Percentiles rank a stretch among this genome's conserved stretches.
These are phyloP conservation scores for Poa annua DNA, from an alignment of 176 grass and related monocot species.

Conservation along the genomic window DNA sequence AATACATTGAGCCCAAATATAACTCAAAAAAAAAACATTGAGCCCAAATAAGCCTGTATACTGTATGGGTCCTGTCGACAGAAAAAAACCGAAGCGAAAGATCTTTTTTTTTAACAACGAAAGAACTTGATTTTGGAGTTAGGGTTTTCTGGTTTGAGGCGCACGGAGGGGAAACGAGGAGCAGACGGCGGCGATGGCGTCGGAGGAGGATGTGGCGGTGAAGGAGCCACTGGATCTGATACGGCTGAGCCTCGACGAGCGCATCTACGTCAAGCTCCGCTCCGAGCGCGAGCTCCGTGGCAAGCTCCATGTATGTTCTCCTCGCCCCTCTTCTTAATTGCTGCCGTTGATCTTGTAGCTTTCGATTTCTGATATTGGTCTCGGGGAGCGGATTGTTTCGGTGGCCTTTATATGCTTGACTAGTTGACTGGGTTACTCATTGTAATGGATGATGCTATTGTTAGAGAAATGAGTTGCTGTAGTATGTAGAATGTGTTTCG, in stretches of 20 bases:
- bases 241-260: conserved; percentile 95
- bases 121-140: neutral
- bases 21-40: too few relatives aligned
- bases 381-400: neutral
- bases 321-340: neutral
- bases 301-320: conserved; percentile 82
- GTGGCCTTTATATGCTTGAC: neutral
- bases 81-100: neutral
- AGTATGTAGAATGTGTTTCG: neutral
- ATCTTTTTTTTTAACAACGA: too few relatives aligned
- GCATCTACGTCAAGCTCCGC: conserved; percentile 99
- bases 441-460: neutral
- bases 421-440: too few relatives aligned
- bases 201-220: conserved; percentile 90
- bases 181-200: conserved; percentile 29
- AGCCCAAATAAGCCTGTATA: neutral
- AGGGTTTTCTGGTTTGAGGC: conserved; percentile 26
- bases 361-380: neutral
- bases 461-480: neutral
- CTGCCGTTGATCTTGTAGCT: conserved; percentile 8
- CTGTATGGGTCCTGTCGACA: neutral
- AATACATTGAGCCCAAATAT: too few relatives aligned
- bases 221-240: conserved; percentile 99
- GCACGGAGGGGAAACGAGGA: neutral
- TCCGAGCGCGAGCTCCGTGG: conserved; percentile 95